Conservation (phyloP, 169 alveolate genomes). For the Neospora caninum region DNA sequence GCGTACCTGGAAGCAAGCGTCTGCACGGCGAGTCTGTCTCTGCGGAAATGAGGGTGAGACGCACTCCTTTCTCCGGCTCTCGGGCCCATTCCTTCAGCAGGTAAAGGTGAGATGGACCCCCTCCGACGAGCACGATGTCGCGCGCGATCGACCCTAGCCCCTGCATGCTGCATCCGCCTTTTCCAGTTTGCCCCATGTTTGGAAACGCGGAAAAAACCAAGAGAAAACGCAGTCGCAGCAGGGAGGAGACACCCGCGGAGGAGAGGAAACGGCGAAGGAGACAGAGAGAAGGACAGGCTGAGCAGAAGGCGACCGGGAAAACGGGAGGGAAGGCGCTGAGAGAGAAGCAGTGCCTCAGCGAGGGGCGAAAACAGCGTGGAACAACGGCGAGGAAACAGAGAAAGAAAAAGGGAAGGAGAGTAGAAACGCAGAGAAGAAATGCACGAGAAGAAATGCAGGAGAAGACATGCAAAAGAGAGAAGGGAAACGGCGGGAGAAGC, state of each 20-base stretch:
- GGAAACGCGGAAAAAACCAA: no score
- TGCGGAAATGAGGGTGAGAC: constrained; percentile 17
- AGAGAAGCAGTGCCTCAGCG: background rate
- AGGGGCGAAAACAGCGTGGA: background rate
- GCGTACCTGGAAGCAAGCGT: constrained; percentile 17
- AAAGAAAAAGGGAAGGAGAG: background rate
- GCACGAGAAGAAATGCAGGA: background rate
- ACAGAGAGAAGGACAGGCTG: background rate
- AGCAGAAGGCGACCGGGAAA: background rate
- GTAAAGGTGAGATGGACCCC: constrained; percentile 18
- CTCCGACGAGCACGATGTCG: constrained; percentile 30
- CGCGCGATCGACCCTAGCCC: background rate
- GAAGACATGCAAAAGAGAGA: background rate
- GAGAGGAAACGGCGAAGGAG: constrained; percentile 1
- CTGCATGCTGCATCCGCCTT: background rate
- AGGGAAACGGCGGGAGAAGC: background rate
- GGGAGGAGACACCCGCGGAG: background rate
- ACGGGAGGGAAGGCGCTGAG: background rate
- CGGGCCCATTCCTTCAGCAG: background rate
- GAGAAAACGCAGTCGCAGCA: background rate
- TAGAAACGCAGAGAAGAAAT: background rate
- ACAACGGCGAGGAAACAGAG: background rate
- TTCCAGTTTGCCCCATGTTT: background rate
- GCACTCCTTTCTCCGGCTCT: background rate
- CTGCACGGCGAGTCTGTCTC: constrained; percentile 44